Conservation (phyloP, 345 rosid species). For the Durio zibethinus region DNA sequence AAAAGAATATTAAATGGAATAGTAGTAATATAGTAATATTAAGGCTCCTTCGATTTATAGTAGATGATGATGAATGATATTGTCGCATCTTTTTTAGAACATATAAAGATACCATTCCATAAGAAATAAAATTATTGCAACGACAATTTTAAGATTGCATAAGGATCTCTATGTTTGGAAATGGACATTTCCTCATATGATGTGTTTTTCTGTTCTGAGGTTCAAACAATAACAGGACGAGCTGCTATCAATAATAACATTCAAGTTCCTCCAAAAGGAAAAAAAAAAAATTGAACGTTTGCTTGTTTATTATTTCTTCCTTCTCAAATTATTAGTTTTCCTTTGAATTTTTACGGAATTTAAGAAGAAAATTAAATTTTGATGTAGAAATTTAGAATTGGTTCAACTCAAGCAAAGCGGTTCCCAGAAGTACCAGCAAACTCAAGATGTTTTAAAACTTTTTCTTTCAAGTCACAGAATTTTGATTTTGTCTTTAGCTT, state of each 20-base stretch:
- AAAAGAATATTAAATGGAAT: no score
- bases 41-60: neutral
- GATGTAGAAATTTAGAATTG: neutral
- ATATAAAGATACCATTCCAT: neutral
- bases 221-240: neutral
- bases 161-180: neutral
- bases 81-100: neutral
- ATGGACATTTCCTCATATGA: conserved; percentile 1
- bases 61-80: neutral
- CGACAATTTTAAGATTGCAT: neutral
- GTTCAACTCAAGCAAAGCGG: neutral
- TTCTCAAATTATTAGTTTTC: no score
- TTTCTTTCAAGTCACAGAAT: neutral
- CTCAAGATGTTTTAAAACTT: neutral
- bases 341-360: no score
- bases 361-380: no score
- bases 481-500: neutral
- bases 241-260: neutral
- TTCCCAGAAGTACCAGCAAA: neutral
- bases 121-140: neutral
- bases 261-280: no score
- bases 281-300: neutral
- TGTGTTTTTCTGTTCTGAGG: neutral
- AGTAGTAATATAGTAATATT: no score
- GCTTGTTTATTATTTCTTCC: neutral